A percentile compares a stretch with the other conserved stretches of the same genome.
Conservation (phyloP, 106 monocot genomes). For the Dendrobium nobile region DNA sequence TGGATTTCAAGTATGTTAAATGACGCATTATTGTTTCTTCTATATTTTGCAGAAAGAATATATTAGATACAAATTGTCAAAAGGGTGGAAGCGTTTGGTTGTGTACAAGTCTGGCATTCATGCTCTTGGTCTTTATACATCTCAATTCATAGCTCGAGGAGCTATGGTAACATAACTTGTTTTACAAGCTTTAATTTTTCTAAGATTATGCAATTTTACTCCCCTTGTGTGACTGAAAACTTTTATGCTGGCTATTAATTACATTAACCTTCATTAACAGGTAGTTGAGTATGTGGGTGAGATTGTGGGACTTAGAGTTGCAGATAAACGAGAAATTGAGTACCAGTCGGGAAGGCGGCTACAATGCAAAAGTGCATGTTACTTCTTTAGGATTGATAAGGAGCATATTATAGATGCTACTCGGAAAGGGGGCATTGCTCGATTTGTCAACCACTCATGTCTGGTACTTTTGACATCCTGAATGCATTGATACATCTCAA, state of each 20-base stretch:
- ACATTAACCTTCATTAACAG: conserved; percentile 20
- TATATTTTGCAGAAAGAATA: conserved; percentile 68
- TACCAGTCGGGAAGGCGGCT: conserved; percentile 74
- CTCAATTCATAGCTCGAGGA: conserved; percentile 65
- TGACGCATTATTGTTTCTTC: not conserved
- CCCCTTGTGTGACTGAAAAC: not conserved
- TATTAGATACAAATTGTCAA: conserved; percentile 60
- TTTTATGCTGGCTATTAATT: not conserved
- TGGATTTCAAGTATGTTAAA: not conserved
- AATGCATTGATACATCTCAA: not conserved
- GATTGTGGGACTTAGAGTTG: conserved; percentile 76
- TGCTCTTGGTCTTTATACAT: conserved; percentile 91
- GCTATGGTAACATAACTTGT: conserved; percentile 56
- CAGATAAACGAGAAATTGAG: conserved; percentile 92
- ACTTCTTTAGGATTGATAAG: conserved; percentile 93
- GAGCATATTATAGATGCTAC: conserved; percentile 97
- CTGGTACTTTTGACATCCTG: conserved; percentile 31
- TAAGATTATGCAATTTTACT: not conserved
- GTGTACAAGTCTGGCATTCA: conserved; percentile 97
- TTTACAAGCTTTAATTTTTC: not conserved
- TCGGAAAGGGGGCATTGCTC: conserved; percentile 87
- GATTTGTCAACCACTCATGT: conserved; percentile 98
- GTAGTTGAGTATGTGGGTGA: conserved; percentile 99
- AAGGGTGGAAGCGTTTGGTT: conserved; percentile 77
- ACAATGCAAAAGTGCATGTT: conserved; percentile 96